A percentile compares a stretch with the other conserved stretches of the same genome.
Evolutionary conservation across 2,329 filamentous ascomycete genomes (phyloP).

Genomic region (Tolypocladium album): DNA sequence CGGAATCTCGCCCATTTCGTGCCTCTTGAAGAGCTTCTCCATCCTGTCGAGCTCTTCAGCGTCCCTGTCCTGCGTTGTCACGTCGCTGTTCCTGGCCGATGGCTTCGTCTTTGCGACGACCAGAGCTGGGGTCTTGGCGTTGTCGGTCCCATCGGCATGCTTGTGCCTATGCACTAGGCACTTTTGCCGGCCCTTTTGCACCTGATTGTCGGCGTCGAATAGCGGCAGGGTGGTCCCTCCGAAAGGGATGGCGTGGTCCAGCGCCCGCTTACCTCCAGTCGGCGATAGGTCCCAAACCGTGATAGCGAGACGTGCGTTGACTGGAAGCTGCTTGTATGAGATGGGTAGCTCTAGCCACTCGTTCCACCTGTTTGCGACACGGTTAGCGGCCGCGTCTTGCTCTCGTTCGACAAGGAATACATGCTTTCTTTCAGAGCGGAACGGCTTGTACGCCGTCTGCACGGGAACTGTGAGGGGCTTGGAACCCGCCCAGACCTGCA

Average conservation of each 20-base stretch:
- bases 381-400: neutral
- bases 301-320: constrained; percentile 76
- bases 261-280: constrained; percentile 55
- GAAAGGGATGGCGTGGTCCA: constrained; percentile 78
- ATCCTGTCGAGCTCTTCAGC: constrained; percentile 79
- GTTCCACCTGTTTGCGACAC: constrained; percentile 56
- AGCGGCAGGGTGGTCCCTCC: constrained; percentile 84
- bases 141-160: constrained; percentile 74
- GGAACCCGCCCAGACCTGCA: constrained; percentile 89
- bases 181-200: constrained; percentile 87
- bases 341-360: constrained; percentile 91
- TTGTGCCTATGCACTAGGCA: constrained; percentile 76
- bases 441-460: constrained; percentile 87
- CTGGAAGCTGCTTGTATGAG: constrained; percentile 69
- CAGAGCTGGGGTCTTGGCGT: constrained; percentile 64
- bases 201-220: constrained; percentile 87
- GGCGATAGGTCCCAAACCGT: constrained; percentile 94
- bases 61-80: constrained; percentile 53
- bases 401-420: neutral
- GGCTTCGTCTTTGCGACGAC: constrained; percentile 44
- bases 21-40: constrained; percentile 87
- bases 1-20: constrained; percentile 94
- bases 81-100: constrained; percentile 35
- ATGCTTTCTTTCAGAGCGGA: constrained; percentile 61
- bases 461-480: constrained; percentile 88